Percentiles rank a stretch among this genome's conserved stretches.
These are phyloP conservation scores for Lepidium campestre DNA, from an alignment of 441 rosid genomes.

Conservation along the genomic window DNA sequence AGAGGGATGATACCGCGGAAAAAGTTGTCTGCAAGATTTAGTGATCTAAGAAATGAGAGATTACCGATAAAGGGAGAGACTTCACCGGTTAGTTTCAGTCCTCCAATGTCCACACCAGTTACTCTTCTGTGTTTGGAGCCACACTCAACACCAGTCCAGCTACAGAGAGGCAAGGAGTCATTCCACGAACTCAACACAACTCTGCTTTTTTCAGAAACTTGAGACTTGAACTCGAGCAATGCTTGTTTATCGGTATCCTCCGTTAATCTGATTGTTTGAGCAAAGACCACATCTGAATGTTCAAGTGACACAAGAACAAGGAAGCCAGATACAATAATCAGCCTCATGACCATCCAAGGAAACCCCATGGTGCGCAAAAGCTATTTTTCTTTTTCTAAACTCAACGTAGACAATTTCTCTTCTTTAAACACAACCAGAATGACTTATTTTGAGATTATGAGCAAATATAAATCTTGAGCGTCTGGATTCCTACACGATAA, in stretches of 20 bases:
- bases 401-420: neutral
- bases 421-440: neutral
- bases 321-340: slow-evolving; percentile 11
- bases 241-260: slow-evolving; percentile 21
- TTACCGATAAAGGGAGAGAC: slow-evolving; percentile 23
- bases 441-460: neutral
- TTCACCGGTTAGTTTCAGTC: slow-evolving; percentile 4
- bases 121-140: slow-evolving; percentile 13
- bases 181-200: slow-evolving; percentile 14
- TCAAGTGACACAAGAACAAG: neutral
- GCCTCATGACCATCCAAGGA: neutral
- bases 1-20: slow-evolving; percentile 12
- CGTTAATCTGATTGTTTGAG: slow-evolving; percentile 11
- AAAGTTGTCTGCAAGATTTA: slow-evolving; percentile 12
- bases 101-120: slow-evolving; percentile 6
- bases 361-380: neutral
- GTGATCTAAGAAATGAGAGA: slow-evolving; percentile 22
- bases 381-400: neutral
- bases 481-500: neutral
- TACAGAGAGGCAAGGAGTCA: slow-evolving; percentile 10
- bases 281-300: neutral
- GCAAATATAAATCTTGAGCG: neutral
- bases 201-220: slow-evolving; percentile 12
- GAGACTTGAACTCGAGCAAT: slow-evolving; percentile 21
- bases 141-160: slow-evolving; percentile 17